Conservation (phyloP, 2,329 filamentous ascomycete genomes). For the Lecanicillium sp. region DNA sequence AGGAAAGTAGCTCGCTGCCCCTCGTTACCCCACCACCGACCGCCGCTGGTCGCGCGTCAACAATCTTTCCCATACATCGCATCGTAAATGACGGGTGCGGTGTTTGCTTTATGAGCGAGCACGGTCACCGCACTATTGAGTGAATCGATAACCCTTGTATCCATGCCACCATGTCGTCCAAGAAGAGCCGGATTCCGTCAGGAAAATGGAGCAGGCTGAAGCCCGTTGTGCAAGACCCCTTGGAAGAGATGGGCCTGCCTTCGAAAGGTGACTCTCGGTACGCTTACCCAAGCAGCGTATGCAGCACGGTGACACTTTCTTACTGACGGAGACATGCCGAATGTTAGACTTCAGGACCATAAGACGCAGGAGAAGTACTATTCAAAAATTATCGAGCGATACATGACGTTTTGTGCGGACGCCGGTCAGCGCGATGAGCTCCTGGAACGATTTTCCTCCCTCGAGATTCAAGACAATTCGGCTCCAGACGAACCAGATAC, state of each 20-base stretch:
- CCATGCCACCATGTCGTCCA: conserved; percentile 11
- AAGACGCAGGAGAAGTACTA: conserved; percentile 82
- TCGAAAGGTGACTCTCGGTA: conserved; percentile 89
- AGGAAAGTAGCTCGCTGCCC: too few relatives aligned
- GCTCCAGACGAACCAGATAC: conserved; percentile 2
- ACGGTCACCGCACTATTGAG: too few relatives aligned
- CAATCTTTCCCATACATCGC: too few relatives aligned
- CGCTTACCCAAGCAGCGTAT: conserved; percentile 3
- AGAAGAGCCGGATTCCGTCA: conserved; percentile 29
- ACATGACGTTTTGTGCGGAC: conserved; percentile 80
- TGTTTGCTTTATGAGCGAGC: too few relatives aligned
- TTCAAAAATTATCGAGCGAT: conserved; percentile 77
- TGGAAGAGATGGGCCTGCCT: conserved; percentile 76
- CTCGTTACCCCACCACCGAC: too few relatives aligned
- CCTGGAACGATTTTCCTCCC: conserved; percentile 63
- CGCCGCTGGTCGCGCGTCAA: too few relatives aligned
- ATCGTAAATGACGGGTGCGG: too few relatives aligned
- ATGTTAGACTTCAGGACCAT: conserved; percentile 56
- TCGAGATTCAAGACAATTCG: conserved; percentile 27
- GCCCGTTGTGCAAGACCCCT: conserved; percentile 64
- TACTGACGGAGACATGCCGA: not conserved
- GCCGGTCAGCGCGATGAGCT: conserved; percentile 65
- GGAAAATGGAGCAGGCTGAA: conserved; percentile 65
- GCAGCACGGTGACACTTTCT: conserved; percentile 5
- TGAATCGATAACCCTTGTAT: too few relatives aligned